Percentiles rank a stretch among this genome's conserved stretches.
Conservation (phyloP, 768 basidiomycete species). For the Tricholoma furcatifolium region DNA sequence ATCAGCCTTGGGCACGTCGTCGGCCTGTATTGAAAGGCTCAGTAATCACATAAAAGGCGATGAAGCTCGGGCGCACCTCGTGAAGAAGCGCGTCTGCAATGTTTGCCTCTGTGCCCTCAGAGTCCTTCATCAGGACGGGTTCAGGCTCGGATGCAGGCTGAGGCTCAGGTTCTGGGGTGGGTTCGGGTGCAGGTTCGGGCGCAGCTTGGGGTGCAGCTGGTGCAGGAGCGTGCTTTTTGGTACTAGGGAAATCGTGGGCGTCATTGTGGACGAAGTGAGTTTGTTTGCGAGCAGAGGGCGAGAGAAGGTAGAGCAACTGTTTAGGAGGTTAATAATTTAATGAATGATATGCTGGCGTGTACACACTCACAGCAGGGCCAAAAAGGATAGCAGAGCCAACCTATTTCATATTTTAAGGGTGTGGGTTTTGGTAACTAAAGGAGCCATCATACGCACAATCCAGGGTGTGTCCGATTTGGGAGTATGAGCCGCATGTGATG, state of each 20-base stretch:
- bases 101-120: conserved; percentile 38
- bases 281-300: conserved; percentile 37
- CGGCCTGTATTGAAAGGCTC: conserved; percentile 5
- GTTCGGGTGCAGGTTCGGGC: conserved; percentile 17
- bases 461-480: conserved; percentile 41
- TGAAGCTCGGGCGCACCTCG: conserved; percentile 15
- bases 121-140: conserved; percentile 34
- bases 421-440: neutral
- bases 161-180: conserved; percentile 2
- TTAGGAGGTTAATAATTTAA: neutral
- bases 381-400: conserved; percentile 39
- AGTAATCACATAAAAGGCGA: neutral
- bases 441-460: conserved; percentile 33
- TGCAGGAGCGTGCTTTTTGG: conserved; percentile 12
- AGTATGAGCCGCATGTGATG: conserved; percentile 30
- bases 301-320: conserved; percentile 41
- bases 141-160: conserved; percentile 11
- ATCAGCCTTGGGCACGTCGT: conserved; percentile 17
- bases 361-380: conserved; percentile 37
- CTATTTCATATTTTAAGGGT: conserved; percentile 21
- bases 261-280: conserved; percentile 32
- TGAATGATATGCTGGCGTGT: too few relatives aligned
- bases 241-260: conserved; percentile 30
- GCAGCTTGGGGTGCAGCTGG: neutral
- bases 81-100: conserved; percentile 30